A percentile compares a stretch with the other conserved stretches of the same genome.
Evolutionary conservation across 2,329 filamentous ascomycete species (phyloP).

Genomic region (Bisporella sp.): DNA sequence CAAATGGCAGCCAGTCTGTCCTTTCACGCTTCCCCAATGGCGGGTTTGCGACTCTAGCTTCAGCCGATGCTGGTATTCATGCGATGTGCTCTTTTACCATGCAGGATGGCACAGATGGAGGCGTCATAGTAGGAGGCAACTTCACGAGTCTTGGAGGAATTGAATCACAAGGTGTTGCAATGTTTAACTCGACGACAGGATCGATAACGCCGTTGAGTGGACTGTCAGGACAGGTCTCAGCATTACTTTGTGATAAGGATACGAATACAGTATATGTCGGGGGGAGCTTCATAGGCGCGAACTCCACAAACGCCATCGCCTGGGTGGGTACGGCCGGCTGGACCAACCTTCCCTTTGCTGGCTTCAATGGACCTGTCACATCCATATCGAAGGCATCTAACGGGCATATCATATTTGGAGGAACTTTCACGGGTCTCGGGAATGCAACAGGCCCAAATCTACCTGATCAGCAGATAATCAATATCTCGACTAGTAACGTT

Average conservation of each 20-base stretch:
- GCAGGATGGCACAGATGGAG: slow-evolving; percentile 58
- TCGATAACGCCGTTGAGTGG: slow-evolving; percentile 70
- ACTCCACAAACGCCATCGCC: slow-evolving; percentile 84
- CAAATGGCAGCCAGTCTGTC: slow-evolving; percentile 76
- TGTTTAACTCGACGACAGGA: slow-evolving; percentile 69
- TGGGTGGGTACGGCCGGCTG: slow-evolving; percentile 66
- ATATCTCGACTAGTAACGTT: slow-evolving; percentile 72
- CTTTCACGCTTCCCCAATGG: slow-evolving; percentile 81
- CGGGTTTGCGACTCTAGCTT: slow-evolving; percentile 64
- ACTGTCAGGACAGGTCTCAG: slow-evolving; percentile 73
- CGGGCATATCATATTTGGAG: slow-evolving; percentile 87
- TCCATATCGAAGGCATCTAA: slow-evolving; percentile 76
- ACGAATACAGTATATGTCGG: slow-evolving; percentile 83
- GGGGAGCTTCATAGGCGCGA: slow-evolving; percentile 71
- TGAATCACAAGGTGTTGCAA: slow-evolving; percentile 69
- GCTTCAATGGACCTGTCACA: slow-evolving; percentile 88
- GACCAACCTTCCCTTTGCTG: slow-evolving; percentile 79
- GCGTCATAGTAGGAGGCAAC: slow-evolving; percentile 84
- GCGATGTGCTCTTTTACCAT: slow-evolving; percentile 77
- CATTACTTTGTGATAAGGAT: slow-evolving; percentile 73
- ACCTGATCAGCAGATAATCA: slow-evolving; percentile 73
- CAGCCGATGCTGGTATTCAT: slow-evolving; percentile 77
- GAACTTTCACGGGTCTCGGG: slow-evolving; percentile 79
- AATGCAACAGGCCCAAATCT: slow-evolving; percentile 65
- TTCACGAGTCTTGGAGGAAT: slow-evolving; percentile 83